A percentile compares a stretch with the other conserved stretches of the same genome.
These are phyloP conservation scores for Phytophthora melonis DNA, from an alignment of 352 stramenopile genomes.

Conservation along the genomic window DNA sequence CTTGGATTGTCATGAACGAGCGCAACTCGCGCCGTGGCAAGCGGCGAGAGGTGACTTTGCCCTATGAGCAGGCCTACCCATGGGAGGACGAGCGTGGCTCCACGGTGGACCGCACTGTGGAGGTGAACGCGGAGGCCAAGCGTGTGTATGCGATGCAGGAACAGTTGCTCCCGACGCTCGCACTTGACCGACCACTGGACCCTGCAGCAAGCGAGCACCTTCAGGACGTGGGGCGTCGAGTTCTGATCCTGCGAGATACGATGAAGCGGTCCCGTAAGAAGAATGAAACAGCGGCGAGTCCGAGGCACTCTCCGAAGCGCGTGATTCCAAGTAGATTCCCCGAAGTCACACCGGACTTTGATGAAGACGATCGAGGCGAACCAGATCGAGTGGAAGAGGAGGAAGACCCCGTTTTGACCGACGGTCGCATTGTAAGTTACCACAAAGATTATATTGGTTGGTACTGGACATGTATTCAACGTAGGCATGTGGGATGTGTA, in stretches of 20 bases:
- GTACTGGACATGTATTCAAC: background rate
- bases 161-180: conserved; percentile 59
- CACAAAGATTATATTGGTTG: background rate
- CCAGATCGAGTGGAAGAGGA: conserved; percentile 32
- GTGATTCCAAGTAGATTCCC: conserved; percentile 65
- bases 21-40: conserved; percentile 17
- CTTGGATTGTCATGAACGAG: conserved; percentile 12
- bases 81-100: conserved; percentile 66
- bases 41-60: conserved; percentile 27
- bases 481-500: conserved; percentile 21
- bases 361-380: conserved; percentile 41
- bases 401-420: conserved; percentile 37
- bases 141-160: conserved; percentile 64
- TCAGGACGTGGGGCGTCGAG: conserved; percentile 65
- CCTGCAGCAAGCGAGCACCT: conserved; percentile 53
- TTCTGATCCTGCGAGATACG: conserved; percentile 63
- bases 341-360: conserved; percentile 35
- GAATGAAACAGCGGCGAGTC: conserved; percentile 18
- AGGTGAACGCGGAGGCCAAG: conserved; percentile 65
- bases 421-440: conserved; percentile 65
- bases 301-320: conserved; percentile 42
- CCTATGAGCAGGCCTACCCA: conserved; percentile 57
- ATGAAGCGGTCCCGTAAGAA: conserved; percentile 47
- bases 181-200: conserved; percentile 57
- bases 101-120: conserved; percentile 56